A percentile compares a stretch with the other conserved stretches of the same genome.
phyloP scores from a whole-genome alignment of 257 asterid genomes.

The Solanum chaucha region DNA sequence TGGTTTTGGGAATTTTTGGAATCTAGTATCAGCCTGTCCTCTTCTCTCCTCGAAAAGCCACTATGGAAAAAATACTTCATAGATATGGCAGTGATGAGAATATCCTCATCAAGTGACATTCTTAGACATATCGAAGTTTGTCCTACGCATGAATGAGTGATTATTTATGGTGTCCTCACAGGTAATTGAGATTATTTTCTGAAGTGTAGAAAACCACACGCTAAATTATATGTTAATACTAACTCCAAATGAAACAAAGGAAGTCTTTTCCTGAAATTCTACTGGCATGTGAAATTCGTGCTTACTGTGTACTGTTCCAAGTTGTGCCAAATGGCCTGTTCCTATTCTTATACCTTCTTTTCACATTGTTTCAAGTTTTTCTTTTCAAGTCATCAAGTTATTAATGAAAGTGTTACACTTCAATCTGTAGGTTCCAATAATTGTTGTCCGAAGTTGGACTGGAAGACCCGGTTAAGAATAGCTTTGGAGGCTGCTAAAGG shows the following conservation, averaged over 20 bases:
- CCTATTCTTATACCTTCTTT: background rate
- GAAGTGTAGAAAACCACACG: background rate
- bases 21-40: background rate
- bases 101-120: background rate
- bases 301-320: background rate
- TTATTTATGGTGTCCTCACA: background rate
- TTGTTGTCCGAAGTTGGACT: slow-evolving; percentile 47
- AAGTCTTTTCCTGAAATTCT: background rate
- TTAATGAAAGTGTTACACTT: background rate
- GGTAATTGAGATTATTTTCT: background rate
- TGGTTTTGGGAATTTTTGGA: background rate
- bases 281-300: background rate
- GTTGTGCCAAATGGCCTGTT: background rate
- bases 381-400: background rate
- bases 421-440: slow-evolving; percentile 31
- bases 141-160: background rate
- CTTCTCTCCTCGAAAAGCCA: background rate
- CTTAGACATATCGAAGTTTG: background rate
- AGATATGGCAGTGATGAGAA: background rate
- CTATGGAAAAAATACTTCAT: background rate
- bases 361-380: background rate
- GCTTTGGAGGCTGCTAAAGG: slow-evolving; percentile 97
- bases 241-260: background rate
- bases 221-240: background rate
- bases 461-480: slow-evolving; percentile 76